phyloP scores from a whole-genome alignment of 208 protist genomes.

The Acanthamoeba quina region DNA sequence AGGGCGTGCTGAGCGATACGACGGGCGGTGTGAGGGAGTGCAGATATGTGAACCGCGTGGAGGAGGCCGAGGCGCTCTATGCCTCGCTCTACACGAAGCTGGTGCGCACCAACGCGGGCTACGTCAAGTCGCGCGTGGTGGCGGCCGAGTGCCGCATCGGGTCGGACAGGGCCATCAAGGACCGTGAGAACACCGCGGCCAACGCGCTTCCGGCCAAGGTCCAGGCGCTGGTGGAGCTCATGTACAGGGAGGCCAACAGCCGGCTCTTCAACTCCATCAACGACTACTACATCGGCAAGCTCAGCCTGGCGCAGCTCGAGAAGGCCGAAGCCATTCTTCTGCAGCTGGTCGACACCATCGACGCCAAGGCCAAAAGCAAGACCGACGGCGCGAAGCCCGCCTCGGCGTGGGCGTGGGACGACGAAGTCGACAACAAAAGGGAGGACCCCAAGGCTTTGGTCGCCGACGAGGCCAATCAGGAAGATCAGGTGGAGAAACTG shows the following conservation, averaged over 20 bases:
- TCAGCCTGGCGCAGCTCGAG: conserved; percentile 1
- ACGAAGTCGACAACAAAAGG: neutral
- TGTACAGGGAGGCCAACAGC: conserved; percentile 24
- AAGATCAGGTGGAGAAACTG: neutral
- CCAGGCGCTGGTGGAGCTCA: neutral
- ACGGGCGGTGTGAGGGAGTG: conserved; percentile 13
- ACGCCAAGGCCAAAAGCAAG: neutral
- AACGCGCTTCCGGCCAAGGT: neutral
- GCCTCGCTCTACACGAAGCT: conserved; percentile 10
- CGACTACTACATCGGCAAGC: conserved; percentile 27
- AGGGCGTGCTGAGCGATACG: neutral
- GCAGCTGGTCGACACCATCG: neutral
- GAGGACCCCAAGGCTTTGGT: neutral
- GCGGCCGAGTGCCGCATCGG: neutral
- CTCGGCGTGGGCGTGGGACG: neutral
- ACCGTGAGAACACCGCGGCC: neutral
- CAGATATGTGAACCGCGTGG: conserved; percentile 3
- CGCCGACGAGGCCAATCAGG: neutral
- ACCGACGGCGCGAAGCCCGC: neutral
- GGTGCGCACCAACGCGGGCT: neutral
- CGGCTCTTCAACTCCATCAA: conserved; percentile 17
- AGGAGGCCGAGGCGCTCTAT: conserved; percentile 44
- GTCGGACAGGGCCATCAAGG: neutral
- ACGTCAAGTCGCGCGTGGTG: conserved; percentile 25
- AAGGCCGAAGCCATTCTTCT: conserved; percentile 18